These are phyloP conservation scores for Penicillium corylophilum DNA, from an alignment of 2,329 filamentous ascomycete species.

Conservation along the genomic window DNA sequence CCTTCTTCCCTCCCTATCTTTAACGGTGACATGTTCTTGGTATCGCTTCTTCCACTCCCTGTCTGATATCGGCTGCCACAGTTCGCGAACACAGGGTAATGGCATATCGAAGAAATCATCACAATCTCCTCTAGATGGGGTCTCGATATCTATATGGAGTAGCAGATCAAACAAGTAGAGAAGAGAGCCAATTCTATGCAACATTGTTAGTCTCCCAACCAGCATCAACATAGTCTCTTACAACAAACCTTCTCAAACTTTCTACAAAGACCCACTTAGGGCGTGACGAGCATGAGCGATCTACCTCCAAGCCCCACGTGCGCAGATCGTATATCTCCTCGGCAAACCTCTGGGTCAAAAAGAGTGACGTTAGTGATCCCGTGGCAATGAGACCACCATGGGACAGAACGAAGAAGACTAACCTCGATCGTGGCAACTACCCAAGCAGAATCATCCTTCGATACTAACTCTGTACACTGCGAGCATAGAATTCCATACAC, in stretches of 20 bases:
- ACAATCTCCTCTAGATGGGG: slow-evolving; percentile 1
- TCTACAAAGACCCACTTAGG: slow-evolving; percentile 2
- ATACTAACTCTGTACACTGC: too few species aligned
- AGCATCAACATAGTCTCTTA: background rate
- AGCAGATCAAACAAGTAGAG: slow-evolving; percentile 5
- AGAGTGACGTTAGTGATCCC: too few species aligned
- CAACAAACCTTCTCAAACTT: slow-evolving; percentile 1
- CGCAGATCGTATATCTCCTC: too few species aligned
- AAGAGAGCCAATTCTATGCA: background rate
- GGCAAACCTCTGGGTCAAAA: too few species aligned
- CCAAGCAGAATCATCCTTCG: too few species aligned
- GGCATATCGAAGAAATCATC: background rate
- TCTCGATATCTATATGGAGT: slow-evolving; percentile 2
- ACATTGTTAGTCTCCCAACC: background rate
- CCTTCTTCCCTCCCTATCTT: background rate
- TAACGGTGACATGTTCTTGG: background rate
- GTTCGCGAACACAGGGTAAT: slow-evolving; percentile 1
- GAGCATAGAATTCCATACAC: too few species aligned
- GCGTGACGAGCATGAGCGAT: too few species aligned
- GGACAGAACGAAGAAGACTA: too few species aligned
- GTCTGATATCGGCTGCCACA: slow-evolving; percentile 2
- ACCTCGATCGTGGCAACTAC: too few species aligned
- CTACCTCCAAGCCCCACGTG: too few species aligned
- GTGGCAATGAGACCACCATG: too few species aligned
- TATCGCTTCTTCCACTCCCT: slow-evolving; percentile 2